A percentile compares a stretch with the other conserved stretches of the same genome.
Evolutionary conservation across 352 stramenopile genomes (phyloP).

Genomic region (Peronosclerospora sorghi): DNA sequence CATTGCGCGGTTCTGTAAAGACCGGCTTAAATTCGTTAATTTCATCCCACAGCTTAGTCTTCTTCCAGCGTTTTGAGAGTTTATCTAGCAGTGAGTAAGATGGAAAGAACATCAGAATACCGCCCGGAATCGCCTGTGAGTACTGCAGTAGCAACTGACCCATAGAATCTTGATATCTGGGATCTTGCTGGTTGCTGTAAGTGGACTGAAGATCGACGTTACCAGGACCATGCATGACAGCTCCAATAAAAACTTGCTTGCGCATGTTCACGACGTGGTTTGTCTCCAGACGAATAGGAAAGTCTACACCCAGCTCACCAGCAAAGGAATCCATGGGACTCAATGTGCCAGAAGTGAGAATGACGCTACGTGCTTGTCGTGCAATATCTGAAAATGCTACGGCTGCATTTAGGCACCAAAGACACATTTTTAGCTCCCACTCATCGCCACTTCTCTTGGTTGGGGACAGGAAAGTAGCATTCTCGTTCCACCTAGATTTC

Average conservation of each 20-base stretch:
- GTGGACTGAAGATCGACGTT: conserved; percentile 63
- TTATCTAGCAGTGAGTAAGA: conserved; percentile 78
- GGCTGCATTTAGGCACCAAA: conserved; percentile 80
- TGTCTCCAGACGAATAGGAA: conserved; percentile 70
- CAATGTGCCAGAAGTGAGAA: conserved; percentile 76
- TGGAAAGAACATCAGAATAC: conserved; percentile 81
- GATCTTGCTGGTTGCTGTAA: conserved; percentile 75
- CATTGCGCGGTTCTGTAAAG: conserved; percentile 57
- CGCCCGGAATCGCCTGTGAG: conserved; percentile 50
- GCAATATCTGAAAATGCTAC: conserved; percentile 77
- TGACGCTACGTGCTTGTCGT: conserved; percentile 50
- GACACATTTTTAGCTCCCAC: conserved; percentile 62
- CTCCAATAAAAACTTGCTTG: conserved; percentile 73
- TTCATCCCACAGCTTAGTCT: conserved; percentile 50
- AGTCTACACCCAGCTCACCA: conserved; percentile 67
- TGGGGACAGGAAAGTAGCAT: conserved; percentile 12
- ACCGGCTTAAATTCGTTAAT: conserved; percentile 53
- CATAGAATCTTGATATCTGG: conserved; percentile 73
- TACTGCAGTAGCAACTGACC: conserved; percentile 67
- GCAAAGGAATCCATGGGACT: conserved; percentile 85
- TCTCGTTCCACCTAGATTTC: conserved; percentile 14
- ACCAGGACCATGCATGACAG: conserved; percentile 55
- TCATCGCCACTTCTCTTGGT: conserved; percentile 26
- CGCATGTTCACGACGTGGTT: conserved; percentile 84
- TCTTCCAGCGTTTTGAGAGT: conserved; percentile 48